These are phyloP conservation scores for Erodium texanum DNA, from an alignment of 441 rosid genomes.

Conservation along the genomic window DNA sequence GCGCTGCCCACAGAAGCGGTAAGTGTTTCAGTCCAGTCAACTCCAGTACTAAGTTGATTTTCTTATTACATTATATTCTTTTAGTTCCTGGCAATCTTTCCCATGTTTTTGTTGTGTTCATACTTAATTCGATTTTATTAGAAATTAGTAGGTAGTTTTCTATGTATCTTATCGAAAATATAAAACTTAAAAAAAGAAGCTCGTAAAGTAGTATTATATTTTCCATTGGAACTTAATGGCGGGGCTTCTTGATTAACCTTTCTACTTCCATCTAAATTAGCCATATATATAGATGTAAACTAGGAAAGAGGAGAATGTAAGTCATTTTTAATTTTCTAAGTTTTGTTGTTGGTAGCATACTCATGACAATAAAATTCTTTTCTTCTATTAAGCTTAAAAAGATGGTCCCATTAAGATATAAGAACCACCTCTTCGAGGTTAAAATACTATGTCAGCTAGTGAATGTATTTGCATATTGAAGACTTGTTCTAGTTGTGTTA, in stretches of 20 bases:
- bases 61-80: background rate
- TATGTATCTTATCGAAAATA: background rate
- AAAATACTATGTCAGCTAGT: too few relatives aligned
- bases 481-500: background rate
- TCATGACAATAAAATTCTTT: background rate
- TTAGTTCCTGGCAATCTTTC: background rate
- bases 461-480: background rate
- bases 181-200: too few relatives aligned
- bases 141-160: background rate
- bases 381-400: background rate
- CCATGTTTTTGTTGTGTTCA: background rate
- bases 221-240: too few relatives aligned
- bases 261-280: too few relatives aligned
- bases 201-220: too few relatives aligned
- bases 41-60: constrained; percentile 37
- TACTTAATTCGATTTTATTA: background rate
- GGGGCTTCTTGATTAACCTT: too few relatives aligned
- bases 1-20: constrained; percentile 23
- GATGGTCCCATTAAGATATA: background rate
- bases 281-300: too few relatives aligned
- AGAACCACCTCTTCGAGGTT: too few relatives aligned
- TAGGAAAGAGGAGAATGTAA: too few relatives aligned
- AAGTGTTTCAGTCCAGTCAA: constrained; percentile 30
- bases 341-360: background rate
- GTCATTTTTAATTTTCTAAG: background rate